Conservation (phyloP, 2,329 filamentous ascomycete species). For the Trichoderma sp. region DNA sequence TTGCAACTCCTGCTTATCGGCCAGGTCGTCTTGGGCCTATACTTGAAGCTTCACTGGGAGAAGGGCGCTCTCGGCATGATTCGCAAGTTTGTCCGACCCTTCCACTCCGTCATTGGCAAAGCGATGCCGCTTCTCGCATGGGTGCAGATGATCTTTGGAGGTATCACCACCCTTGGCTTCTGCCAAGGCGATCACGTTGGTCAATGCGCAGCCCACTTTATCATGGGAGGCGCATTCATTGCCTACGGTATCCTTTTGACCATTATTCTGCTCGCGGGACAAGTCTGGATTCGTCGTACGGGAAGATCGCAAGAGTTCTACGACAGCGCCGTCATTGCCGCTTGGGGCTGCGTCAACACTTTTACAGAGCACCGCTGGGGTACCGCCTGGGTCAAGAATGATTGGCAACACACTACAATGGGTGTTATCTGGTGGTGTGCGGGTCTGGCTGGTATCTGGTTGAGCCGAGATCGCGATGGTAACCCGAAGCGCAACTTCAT, state of each 20-base stretch:
- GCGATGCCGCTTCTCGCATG: conserved; percentile 81
- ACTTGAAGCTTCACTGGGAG: conserved; percentile 86
- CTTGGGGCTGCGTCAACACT: conserved; percentile 96
- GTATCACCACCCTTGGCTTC: conserved; percentile 88
- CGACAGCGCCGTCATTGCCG: conserved; percentile 84
- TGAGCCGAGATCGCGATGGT: conserved; percentile 80
- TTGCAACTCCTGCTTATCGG: conserved; percentile 75
- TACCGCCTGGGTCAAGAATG: conserved; percentile 81
- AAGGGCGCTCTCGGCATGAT: conserved; percentile 79
- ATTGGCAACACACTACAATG: conserved; percentile 98
- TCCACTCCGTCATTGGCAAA: conserved; percentile 82
- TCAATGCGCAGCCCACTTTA: conserved; percentile 94
- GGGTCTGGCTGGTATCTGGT: conserved; percentile 86
- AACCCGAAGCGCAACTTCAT: conserved; percentile 89
- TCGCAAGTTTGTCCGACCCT: conserved; percentile 66
- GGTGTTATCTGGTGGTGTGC: conserved; percentile 99
- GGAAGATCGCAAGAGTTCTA: conserved; percentile 96
- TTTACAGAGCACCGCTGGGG: conserved; percentile 98
- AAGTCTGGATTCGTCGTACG: conserved; percentile 77
- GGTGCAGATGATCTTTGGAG: conserved; percentile 94
- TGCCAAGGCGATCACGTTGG: conserved; percentile 88
- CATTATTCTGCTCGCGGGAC: conserved; percentile 82
- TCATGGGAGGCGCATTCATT: conserved; percentile 97
- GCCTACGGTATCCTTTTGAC: conserved; percentile 87
- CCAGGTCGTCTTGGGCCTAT: conserved; percentile 79